These are phyloP conservation scores for Emmonsiellopsis sp. DNA, from an alignment of 2,329 filamentous ascomycete species.

Conservation along the genomic window DNA sequence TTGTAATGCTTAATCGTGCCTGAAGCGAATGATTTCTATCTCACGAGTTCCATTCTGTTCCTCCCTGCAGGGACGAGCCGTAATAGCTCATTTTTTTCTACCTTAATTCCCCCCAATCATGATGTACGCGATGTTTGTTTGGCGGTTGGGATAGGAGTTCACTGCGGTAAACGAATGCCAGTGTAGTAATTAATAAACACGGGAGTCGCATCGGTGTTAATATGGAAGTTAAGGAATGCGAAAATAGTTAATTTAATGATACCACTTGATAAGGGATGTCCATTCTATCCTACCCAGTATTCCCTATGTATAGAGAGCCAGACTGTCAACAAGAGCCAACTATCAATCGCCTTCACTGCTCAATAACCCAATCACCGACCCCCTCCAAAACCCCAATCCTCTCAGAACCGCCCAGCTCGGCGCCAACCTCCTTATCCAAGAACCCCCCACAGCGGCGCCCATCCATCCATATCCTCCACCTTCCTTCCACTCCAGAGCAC, in stretches of 20 bases:
- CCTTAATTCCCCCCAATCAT: not conserved
- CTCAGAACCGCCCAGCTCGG: not conserved
- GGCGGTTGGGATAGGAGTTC: no score
- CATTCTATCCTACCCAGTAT: no score
- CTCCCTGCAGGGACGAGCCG: not conserved
- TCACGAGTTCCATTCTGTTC: not conserved
- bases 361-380: no score
- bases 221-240: no score
- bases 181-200: no score
- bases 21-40: not conserved
- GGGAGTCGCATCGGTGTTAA: no score
- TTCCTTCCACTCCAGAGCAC: slow-evolving; percentile 18
- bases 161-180: no score
- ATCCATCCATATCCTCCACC: slow-evolving; percentile 25
- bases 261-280: no score
- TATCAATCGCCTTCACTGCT: no score
- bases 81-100: not conserved
- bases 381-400: not conserved
- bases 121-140: not conserved
- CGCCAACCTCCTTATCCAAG: slow-evolving; percentile 25
- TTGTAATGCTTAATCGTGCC: not conserved
- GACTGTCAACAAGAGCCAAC: no score
- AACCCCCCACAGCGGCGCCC: slow-evolving; percentile 36
- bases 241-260: no score
- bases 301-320: no score